Conservation (phyloP, 1,284 basidiomycete species). For the Porodaedalea pini region DNA sequence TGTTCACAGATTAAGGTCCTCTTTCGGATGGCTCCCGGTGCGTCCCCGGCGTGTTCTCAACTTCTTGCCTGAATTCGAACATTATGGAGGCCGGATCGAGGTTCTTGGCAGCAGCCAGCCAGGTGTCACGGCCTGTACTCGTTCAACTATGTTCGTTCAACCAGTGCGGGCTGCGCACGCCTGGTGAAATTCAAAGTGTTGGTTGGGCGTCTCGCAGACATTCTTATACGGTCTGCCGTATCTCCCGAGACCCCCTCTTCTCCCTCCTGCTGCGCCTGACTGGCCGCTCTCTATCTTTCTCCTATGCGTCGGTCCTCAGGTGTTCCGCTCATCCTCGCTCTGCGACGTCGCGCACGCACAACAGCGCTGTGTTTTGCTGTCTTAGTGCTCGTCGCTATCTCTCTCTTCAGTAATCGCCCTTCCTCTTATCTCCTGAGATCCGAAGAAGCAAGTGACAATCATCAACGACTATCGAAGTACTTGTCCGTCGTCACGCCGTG, state of each 20-base stretch:
- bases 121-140: no score
- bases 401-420: neutral
- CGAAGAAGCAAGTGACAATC: neutral
- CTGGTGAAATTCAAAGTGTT: neutral
- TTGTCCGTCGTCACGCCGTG: conserved; percentile 8
- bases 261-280: neutral
- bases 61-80: no score
- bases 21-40: no score
- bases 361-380: conserved; percentile 5
- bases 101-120: no score
- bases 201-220: neutral
- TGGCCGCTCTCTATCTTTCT: neutral
- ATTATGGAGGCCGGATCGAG: no score
- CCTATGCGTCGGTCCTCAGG: conserved; percentile 2
- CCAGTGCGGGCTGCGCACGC: no score
- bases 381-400: conserved; percentile 5
- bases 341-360: conserved; percentile 13
- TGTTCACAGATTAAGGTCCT: no score
- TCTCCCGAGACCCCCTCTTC: neutral
- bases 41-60: no score
- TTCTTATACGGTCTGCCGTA: neutral
- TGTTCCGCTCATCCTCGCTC: neutral
- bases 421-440: neutral
- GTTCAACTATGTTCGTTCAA: no score
- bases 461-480: conserved; percentile 8